Percentiles rank a stretch among this genome's conserved stretches.
These are phyloP conservation scores for Pythium rishiriense DNA, from an alignment of 352 stramenopile genomes.

Conservation along the genomic window DNA sequence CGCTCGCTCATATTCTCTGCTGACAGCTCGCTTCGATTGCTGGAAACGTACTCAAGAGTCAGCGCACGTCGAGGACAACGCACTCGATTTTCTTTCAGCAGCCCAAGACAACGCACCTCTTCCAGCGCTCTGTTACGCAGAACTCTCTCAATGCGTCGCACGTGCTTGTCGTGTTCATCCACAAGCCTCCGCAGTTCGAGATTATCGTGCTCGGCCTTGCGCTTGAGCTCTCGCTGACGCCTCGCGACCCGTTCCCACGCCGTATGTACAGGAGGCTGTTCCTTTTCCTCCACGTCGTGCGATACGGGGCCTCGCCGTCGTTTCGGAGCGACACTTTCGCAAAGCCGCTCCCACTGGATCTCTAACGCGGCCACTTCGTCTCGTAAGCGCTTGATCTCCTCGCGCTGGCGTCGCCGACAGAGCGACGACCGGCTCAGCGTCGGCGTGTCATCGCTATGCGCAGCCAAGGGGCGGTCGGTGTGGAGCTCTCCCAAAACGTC, in stretches of 20 bases:
- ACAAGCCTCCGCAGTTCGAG: neutral
- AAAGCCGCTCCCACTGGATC: conserved; percentile 17
- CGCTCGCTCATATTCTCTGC: neutral
- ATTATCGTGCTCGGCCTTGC: conserved; percentile 41
- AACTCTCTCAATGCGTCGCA: neutral
- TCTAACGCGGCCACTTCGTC: conserved; percentile 32
- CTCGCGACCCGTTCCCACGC: conserved; percentile 41
- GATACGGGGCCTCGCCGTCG: no score
- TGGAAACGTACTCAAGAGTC: no score
- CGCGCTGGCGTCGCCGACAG: conserved; percentile 23
- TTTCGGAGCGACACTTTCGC: neutral
- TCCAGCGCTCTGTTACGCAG: neutral
- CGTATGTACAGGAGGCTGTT: no score
- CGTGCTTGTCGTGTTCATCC: neutral
- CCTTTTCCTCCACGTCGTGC: no score
- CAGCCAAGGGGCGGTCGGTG: neutral
- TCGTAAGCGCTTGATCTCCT: conserved; percentile 36
- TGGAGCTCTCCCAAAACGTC: neutral
- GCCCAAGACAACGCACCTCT: neutral
- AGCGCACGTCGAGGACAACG: no score
- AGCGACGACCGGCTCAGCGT: neutral
- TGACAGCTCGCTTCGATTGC: neutral
- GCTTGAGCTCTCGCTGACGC: conserved; percentile 36
- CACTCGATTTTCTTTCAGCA: no score
- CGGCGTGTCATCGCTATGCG: neutral